Evolutionary conservation across 257 asterid species (phyloP).

Genomic region (Plectranthus barbatus): DNA sequence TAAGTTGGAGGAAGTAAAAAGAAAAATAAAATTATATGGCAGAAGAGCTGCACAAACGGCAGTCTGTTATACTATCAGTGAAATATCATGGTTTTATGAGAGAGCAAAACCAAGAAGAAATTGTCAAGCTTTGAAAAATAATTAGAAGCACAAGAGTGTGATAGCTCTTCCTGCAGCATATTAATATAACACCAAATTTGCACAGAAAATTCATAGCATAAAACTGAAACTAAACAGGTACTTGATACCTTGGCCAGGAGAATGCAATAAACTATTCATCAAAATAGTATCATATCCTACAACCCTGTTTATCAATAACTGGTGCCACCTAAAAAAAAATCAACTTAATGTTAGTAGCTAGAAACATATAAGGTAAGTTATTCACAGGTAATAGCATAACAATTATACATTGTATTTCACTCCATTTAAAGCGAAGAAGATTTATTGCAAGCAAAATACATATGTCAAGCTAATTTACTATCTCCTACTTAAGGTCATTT

Average conservation of each 20-base stretch:
- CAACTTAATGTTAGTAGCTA: not conserved
- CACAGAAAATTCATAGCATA: not conserved
- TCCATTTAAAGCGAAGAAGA: not conserved
- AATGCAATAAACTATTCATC: conserved; percentile 89
- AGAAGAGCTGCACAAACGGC: not conserved
- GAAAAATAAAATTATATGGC: not conserved
- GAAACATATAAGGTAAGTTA: conserved; percentile 3
- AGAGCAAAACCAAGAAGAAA: conserved; percentile 6
- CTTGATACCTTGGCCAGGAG: conserved; percentile 82
- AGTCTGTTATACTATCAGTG: not conserved
- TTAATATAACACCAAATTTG: not conserved
- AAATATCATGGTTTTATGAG: conserved; percentile 1
- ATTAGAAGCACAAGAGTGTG: conserved; percentile 5
- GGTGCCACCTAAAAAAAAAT: conserved; percentile 81
- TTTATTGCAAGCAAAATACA: not conserved
- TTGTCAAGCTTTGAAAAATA: conserved; percentile 7
- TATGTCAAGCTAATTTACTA: not conserved
- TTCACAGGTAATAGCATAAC: not conserved
- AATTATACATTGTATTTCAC: not conserved
- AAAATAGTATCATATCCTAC: conserved; percentile 97
- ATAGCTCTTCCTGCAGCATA: not conserved
- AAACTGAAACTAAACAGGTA: conserved; percentile 11
- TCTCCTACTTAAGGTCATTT: not conserved
- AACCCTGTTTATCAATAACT: conserved; percentile 88
- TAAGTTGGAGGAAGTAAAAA: not conserved